Conservation (phyloP, 2,329 filamentous ascomycete genomes). For the Alternaria incomplexa region DNA sequence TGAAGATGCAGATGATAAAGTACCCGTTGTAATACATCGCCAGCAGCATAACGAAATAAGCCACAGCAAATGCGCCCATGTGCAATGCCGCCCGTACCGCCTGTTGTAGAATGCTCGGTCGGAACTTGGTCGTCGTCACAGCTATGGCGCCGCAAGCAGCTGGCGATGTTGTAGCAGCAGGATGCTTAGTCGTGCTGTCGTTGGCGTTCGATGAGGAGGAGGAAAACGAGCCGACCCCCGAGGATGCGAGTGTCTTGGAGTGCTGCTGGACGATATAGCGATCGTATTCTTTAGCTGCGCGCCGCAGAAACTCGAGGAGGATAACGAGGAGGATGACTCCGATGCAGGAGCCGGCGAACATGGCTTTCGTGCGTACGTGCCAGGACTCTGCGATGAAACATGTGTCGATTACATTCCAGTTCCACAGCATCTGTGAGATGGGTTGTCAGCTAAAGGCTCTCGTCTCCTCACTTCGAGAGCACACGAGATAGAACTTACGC, state of each 20-base stretch:
- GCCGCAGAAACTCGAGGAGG: conserved; percentile 73
- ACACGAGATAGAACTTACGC: conserved; percentile 19
- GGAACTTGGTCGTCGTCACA: conserved; percentile 38
- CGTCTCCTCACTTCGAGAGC: neutral
- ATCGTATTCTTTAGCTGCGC: conserved; percentile 76
- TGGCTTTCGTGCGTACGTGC: conserved; percentile 71
- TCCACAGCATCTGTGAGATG: conserved; percentile 71
- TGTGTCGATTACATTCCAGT: conserved; percentile 74
- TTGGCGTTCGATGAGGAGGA: conserved; percentile 17
- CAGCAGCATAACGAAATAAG: conserved; percentile 80
- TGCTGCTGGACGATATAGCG: conserved; percentile 65
- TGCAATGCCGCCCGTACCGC: conserved; percentile 72
- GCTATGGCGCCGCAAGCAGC: neutral
- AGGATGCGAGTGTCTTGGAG: conserved; percentile 26
- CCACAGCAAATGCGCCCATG: conserved; percentile 75
- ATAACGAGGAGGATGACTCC: conserved; percentile 77
- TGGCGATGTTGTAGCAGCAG: conserved; percentile 6
- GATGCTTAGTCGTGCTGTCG: conserved; percentile 18
- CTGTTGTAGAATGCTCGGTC: conserved; percentile 71
- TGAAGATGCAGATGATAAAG: conserved; percentile 62
- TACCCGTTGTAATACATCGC: conserved; percentile 74
- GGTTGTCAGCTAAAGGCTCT: neutral
- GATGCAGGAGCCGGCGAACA: conserved; percentile 83
- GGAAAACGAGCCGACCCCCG: conserved; percentile 10
- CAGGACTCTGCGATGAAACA: conserved; percentile 75